phyloP scores from a whole-genome alignment of 805 yeast species.

The Cyberlindnera japonica region DNA sequence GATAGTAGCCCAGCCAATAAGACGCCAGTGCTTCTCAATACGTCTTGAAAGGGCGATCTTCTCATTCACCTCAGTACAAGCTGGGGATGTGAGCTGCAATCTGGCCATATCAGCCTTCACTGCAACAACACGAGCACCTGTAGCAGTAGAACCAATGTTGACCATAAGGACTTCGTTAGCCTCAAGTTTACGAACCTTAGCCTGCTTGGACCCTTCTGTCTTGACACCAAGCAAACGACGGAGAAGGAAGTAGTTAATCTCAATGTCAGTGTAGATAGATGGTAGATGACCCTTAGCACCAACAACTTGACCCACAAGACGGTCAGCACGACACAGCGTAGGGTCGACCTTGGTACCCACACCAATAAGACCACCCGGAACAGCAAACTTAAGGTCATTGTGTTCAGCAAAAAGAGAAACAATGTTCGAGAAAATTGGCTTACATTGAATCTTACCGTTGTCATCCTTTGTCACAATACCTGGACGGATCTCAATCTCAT shows the following conservation, averaged over 20 bases:
- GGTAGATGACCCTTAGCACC: constrained; percentile 97
- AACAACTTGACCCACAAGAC: constrained; percentile 98
- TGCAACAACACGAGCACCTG: constrained; percentile 98
- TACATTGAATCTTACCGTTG: constrained; percentile 83
- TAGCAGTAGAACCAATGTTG: constrained; percentile 97
- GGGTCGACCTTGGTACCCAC: constrained; percentile 99
- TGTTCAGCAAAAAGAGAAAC: constrained; percentile 96
- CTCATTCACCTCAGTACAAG: constrained; percentile 97
- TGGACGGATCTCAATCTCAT: constrained; percentile 98
- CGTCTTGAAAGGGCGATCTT: constrained; percentile 98
- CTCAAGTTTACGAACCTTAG: constrained; percentile 92
- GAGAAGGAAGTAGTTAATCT: constrained; percentile 92
- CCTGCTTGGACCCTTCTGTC: constrained; percentile 95
- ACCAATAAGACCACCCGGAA: constrained; percentile 99
- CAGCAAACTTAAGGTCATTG: constrained; percentile 96
- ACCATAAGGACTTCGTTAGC: constrained; percentile 97
- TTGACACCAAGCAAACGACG: constrained; percentile 98
- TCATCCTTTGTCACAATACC: constrained; percentile 98
- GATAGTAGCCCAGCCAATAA: constrained; percentile 99
- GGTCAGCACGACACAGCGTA: constrained; percentile 97
- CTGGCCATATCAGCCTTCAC: constrained; percentile 99
- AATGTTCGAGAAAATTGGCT: constrained; percentile 91
- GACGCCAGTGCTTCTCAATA: constrained; percentile 99
- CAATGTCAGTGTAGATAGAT: constrained; percentile 93
- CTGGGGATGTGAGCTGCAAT: constrained; percentile 93